phyloP scores from a whole-genome alignment of 176 grass and related monocot species.

The Eragrostis nindensis region DNA sequence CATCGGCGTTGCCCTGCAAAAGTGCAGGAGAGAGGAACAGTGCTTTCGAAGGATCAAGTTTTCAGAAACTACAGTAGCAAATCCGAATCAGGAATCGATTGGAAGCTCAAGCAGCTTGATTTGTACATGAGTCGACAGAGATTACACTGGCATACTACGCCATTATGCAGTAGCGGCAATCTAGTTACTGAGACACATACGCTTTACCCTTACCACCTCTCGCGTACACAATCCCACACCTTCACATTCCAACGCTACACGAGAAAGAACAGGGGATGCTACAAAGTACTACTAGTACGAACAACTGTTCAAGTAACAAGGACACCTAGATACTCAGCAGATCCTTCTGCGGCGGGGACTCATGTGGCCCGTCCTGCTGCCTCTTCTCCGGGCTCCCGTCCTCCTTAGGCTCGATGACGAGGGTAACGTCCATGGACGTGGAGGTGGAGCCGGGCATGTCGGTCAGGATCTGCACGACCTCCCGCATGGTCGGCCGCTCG shows the following conservation, averaged over 20 bases:
- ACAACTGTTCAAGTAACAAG: background rate
- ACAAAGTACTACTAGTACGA: conserved; percentile 18
- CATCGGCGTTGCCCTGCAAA: background rate
- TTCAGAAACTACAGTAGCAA: background rate
- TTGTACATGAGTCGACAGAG: conserved; percentile 34
- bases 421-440: background rate
- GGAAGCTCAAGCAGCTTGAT: background rate
- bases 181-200: background rate
- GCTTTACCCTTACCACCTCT: conserved; percentile 11
- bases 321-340: conserved; percentile 51
- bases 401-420: background rate
- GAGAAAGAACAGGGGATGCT: conserved; percentile 25
- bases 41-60: background rate
- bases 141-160: conserved; percentile 16
- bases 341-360: conserved; percentile 43
- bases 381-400: background rate
- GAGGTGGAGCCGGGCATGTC: conserved; percentile 47
- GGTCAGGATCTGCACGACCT: conserved; percentile 82
- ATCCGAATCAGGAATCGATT: background rate
- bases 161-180: background rate
- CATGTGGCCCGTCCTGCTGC: conserved; percentile 29
- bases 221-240: background rate
- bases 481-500: conserved; percentile 83
- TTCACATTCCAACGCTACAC: conserved; percentile 30
- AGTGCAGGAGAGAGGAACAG: background rate